Percentiles rank a stretch among this genome's conserved stretches.
phyloP scores from a whole-genome alignment of 2,329 filamentous ascomycete species.

The Penicillium corylophilum region DNA sequence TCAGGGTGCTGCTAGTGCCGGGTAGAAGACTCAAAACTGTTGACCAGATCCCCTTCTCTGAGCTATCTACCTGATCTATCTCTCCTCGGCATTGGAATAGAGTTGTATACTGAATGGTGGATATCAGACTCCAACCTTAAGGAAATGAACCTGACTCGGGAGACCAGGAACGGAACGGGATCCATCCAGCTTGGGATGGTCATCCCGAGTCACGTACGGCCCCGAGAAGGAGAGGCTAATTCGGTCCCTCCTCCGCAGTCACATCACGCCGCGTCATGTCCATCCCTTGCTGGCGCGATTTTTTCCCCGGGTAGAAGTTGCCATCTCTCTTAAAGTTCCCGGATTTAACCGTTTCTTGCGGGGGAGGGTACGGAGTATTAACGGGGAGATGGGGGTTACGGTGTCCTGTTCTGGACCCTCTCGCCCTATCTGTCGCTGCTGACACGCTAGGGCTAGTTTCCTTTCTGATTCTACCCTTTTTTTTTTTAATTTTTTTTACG shows the following conservation, averaged over 20 bases:
- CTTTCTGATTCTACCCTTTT: background rate
- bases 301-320: constrained; percentile 2
- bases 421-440: background rate
- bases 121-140: constrained; percentile 15
- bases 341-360: constrained; percentile 7
- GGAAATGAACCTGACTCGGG: constrained; percentile 2
- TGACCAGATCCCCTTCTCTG: background rate
- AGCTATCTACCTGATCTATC: background rate
- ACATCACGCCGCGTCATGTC: constrained; percentile 11
- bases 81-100: background rate
- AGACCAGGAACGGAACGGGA: background rate
- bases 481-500: background rate
- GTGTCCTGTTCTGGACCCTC: constrained; percentile 4
- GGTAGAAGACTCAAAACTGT: background rate
- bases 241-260: background rate
- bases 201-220: background rate
- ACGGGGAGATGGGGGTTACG: constrained; percentile 3
- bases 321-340: constrained; percentile 5
- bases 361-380: constrained; percentile 5
- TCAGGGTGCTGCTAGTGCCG: constrained; percentile 3
- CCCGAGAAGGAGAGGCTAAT: background rate
- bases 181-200: background rate
- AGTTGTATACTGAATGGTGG: background rate
- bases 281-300: constrained; percentile 17
- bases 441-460: background rate